Evolutionary conservation across 768 basidiomycete genomes (phyloP).

Genomic region (Mycena polygramma): DNA sequence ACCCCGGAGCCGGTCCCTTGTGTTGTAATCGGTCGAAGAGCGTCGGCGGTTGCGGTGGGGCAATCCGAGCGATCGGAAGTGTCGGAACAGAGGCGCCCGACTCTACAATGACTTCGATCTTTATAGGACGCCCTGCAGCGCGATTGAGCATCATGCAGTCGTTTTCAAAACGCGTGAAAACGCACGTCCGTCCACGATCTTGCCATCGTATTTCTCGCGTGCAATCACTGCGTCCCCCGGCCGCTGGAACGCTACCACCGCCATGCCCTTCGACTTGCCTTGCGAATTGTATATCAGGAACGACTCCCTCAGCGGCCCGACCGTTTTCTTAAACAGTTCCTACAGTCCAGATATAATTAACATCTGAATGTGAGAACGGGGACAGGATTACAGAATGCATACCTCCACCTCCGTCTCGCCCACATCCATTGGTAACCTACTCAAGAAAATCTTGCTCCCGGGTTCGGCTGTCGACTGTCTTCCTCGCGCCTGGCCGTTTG

Average conservation of each 20-base stretch:
- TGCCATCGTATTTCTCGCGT: slow-evolving; percentile 78
- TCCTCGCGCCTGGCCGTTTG: slow-evolving; percentile 41
- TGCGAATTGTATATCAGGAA: slow-evolving; percentile 84
- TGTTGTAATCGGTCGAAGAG: slow-evolving; percentile 33
- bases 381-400: slow-evolving; percentile 35
- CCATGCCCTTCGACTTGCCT: slow-evolving; percentile 85
- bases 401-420: slow-evolving; percentile 78
- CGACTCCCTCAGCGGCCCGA: slow-evolving; percentile 78
- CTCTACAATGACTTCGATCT: slow-evolving; percentile 73
- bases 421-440: slow-evolving; percentile 76
- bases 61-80: slow-evolving; percentile 40
- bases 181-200: slow-evolving; percentile 77
- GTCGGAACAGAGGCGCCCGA: slow-evolving; percentile 39
- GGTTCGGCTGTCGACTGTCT: slow-evolving; percentile 45
- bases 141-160: not conserved
- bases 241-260: slow-evolving; percentile 76
- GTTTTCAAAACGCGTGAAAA: slow-evolving; percentile 33
- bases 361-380: not conserved
- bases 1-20: slow-evolving; percentile 20
- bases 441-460: slow-evolving; percentile 79
- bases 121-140: slow-evolving; percentile 71
- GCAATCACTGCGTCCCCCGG: slow-evolving; percentile 74
- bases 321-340: slow-evolving; percentile 83
- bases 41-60: slow-evolving; percentile 36
- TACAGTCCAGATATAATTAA: slow-evolving; percentile 41